Evolutionary conservation across 2,329 filamentous ascomycete species (phyloP).

Genomic region (Curvularia sp.): DNA sequence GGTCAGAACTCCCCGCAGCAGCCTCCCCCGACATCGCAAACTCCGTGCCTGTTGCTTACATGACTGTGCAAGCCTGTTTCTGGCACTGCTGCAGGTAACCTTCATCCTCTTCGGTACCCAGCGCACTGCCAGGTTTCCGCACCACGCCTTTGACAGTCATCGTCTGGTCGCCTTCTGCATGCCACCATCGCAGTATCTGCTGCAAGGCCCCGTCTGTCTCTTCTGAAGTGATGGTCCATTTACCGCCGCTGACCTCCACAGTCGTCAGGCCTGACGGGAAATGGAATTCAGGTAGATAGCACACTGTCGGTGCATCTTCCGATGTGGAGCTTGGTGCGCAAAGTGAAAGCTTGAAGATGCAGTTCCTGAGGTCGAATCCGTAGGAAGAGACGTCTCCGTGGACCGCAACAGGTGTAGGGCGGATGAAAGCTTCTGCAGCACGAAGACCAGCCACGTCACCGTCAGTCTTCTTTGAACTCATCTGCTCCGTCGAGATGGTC

Average conservation of each 20-base stretch:
- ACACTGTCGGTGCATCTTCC: slow-evolving; percentile 74
- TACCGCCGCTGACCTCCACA: slow-evolving; percentile 81
- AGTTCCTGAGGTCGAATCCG: slow-evolving; percentile 82
- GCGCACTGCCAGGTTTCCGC: slow-evolving; percentile 58
- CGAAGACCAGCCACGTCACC: slow-evolving; percentile 68
- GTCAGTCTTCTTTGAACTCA: slow-evolving; percentile 44
- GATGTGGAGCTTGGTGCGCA: slow-evolving; percentile 65
- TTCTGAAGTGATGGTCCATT: slow-evolving; percentile 83
- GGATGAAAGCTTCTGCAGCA: slow-evolving; percentile 90
- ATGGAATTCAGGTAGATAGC: slow-evolving; percentile 91
- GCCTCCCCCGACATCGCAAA: slow-evolving; percentile 10
- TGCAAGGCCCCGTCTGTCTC: slow-evolving; percentile 72
- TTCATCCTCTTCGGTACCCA: slow-evolving; percentile 71
- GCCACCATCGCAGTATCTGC: slow-evolving; percentile 91
- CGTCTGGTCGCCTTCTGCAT: slow-evolving; percentile 81
- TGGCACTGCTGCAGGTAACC: slow-evolving; percentile 75
- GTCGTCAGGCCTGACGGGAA: slow-evolving; percentile 77
- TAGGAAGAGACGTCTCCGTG: slow-evolving; percentile 74
- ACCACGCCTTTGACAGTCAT: slow-evolving; percentile 78
- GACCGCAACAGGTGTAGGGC: slow-evolving; percentile 79
- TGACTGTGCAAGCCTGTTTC: slow-evolving; percentile 53
- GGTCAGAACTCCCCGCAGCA: slow-evolving; percentile 18
- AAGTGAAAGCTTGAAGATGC: slow-evolving; percentile 76
- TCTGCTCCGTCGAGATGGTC: slow-evolving; percentile 67
- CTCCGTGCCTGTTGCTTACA: slow-evolving; percentile 40